phyloP scores from a whole-genome alignment of 2,329 filamentous ascomycete genomes.

The Ceratocystis eucalypticola region DNA sequence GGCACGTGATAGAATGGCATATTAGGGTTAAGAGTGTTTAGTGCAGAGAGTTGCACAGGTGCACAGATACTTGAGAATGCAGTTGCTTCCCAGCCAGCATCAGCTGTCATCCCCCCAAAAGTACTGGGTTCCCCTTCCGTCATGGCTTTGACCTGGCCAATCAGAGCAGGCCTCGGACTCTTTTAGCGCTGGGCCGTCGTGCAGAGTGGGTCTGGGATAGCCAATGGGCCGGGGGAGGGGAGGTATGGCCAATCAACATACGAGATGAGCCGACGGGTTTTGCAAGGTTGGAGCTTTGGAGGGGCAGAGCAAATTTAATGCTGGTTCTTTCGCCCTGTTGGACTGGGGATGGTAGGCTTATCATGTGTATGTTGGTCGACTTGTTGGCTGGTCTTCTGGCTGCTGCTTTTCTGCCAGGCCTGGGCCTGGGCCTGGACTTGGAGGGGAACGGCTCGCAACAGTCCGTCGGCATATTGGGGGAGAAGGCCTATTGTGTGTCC shows the following conservation, averaged over 20 bases:
- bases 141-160: background rate
- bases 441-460: background rate
- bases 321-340: too few species aligned
- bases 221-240: slow-evolving; percentile 1
- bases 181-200: slow-evolving; percentile 17
- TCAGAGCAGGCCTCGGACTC: background rate
- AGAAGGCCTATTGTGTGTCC: too few species aligned
- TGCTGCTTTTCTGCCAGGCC: too few species aligned
- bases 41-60: too few species aligned
- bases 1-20: too few species aligned
- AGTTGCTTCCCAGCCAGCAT: too few species aligned
- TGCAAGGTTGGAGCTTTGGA: background rate
- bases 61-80: too few species aligned
- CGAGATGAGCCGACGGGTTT: background rate
- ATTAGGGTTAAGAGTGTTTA: too few species aligned
- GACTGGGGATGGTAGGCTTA: too few species aligned
- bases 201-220: slow-evolving; percentile 17
- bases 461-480: background rate
- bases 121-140: background rate
- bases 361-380: too few species aligned
- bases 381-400: too few species aligned
- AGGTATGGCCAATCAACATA: slow-evolving; percentile 12
- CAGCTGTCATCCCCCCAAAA: background rate
- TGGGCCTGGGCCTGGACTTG: background rate
- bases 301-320: background rate